Conservation (phyloP, 768 basidiomycete genomes). For the Hericium rajendrae region DNA sequence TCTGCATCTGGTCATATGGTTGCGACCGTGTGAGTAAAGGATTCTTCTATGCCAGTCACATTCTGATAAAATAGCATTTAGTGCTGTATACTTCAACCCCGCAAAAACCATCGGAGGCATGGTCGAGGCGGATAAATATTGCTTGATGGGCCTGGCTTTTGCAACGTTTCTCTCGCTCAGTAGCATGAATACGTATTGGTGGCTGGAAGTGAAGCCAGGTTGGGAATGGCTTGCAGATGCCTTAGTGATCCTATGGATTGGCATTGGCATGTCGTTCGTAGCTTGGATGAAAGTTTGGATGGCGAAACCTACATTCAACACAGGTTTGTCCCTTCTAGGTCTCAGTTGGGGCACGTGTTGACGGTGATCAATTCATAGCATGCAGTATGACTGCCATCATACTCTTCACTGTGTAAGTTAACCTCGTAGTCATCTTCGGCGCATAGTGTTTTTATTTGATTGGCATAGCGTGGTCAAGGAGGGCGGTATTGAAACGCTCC, state of each 20-base stretch:
- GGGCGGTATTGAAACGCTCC: conserved; percentile 67
- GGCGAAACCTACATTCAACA: conserved; percentile 80
- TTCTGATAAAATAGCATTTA: conserved; percentile 16
- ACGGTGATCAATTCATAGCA: conserved; percentile 31
- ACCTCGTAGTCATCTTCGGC: background rate
- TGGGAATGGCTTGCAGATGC: conserved; percentile 69
- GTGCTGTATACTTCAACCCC: conserved; percentile 85
- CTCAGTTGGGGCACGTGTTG: background rate
- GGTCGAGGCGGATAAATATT: conserved; percentile 84
- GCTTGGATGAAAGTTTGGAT: conserved; percentile 94
- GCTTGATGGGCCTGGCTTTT: conserved; percentile 58
- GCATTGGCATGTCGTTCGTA: conserved; percentile 66
- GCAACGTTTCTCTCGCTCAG: conserved; percentile 64
- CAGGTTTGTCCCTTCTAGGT: conserved; percentile 38
- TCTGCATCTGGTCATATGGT: conserved; percentile 85
- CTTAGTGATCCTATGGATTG: conserved; percentile 75
- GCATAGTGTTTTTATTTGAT: background rate
- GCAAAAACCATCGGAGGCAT: conserved; percentile 90
- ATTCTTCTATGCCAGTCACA: background rate
- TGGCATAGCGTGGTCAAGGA: conserved; percentile 68
- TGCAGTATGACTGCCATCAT: conserved; percentile 81
- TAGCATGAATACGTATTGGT: conserved; percentile 74
- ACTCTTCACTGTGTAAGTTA: conserved; percentile 67
- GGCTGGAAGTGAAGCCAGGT: conserved; percentile 60
- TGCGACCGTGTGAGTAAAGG: conserved; percentile 70